Base-by-base conservation (phyloP, 371 early-diverging fungal genomes). In the Rhizomucor miehei region DNA sequence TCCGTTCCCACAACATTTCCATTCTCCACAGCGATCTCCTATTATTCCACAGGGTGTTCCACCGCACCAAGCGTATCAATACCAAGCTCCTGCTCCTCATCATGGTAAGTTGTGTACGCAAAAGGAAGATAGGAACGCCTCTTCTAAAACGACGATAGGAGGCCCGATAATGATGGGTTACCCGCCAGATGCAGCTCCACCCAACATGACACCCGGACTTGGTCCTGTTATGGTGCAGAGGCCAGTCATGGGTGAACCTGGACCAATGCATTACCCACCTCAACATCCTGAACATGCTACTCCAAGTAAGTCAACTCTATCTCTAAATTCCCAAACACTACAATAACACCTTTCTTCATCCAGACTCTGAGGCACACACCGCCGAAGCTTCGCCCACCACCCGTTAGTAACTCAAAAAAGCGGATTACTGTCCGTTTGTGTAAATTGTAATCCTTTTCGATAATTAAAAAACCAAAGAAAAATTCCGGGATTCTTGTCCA, bases 111-210 rank as follows among this genome's bases (percentile, higher is more conserved):
- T n/a, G 44, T 44, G n/a, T 48, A 29, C 34, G 14, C 38, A 38
- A 9, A 38, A 9, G 14, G 38, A 51, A 44, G 9, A 17, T 17
- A 4, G 2, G n/a, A 10, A 9, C 50, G 29, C 44, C 8, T 29
- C 29, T 29, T 3, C 3, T 8, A 29, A 29, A 8, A 29, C 29
- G 3, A 29, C 29, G 29, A 37, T 56, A 49, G 75, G 73, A 10
- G 66, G 58, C 13, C 77, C 75, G 3, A 68, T 82, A 67, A 75
- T 79, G 72, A 73, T 82, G 75, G 70, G 75, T 3, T 81, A 81
- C 48, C 69, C 73, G 44, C 75, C 73, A 13, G 80, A 79, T 8
- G 77, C 76, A 73, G 73, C 76, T 66, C 57, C 59, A 24, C 69
- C 65, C 19, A 70, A 71, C 36, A 35, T 46, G 13, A 46, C 51